Evolutionary conservation across 257 asterid genomes (phyloP), one percentile per base, ranked within the genome.

Genomic region (Solanum chmielewskii): DNA sequence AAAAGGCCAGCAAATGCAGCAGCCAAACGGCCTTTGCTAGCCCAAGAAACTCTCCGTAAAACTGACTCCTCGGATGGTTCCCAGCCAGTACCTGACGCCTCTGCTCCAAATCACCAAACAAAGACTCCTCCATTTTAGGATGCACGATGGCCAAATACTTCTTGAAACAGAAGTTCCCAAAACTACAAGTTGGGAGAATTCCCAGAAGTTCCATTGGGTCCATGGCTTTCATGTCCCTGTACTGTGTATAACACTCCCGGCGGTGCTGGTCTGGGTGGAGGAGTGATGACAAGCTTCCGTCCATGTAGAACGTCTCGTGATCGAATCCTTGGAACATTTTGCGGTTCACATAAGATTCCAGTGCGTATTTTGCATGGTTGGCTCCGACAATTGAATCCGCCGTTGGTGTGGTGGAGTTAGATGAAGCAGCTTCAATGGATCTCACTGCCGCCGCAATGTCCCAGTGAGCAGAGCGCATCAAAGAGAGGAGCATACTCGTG

Each of bases 71-170:
- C 9, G 99, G 99, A 42, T 97, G 99, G 89, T 90, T 95, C 11
- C 98, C 94, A 7, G 93, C 95, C 44, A 97, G 89, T 80, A 97
- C 95, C 86, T 91, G 98, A 69, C 96, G 92, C 82, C 99, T 92
- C 92, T 97, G 99, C 93, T 97, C 99, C 94, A 95, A 42, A 86
- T 97, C 98, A 6, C 98, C 99, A 7, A 97, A 97, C 93, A 97
- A 86, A 2, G 99, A 97, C 89, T 97, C 99, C 92, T 97, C 99
- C 99, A 97, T 97, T 88, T 97, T 97, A 3, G 99, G 99, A 89
- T 97, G 99, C 47, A 95, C 93, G 21, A 94, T 93, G 4, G 98
- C 92, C 9, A 97, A 93, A 80, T 94, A 97, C 70, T 97, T 97
- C 90, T 97, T 97, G 93, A 93, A 93, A 33, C 99, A 97, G 85